Conservation (phyloP, 805 yeast genomes). For the Kregervanrija fluxuum region DNA sequence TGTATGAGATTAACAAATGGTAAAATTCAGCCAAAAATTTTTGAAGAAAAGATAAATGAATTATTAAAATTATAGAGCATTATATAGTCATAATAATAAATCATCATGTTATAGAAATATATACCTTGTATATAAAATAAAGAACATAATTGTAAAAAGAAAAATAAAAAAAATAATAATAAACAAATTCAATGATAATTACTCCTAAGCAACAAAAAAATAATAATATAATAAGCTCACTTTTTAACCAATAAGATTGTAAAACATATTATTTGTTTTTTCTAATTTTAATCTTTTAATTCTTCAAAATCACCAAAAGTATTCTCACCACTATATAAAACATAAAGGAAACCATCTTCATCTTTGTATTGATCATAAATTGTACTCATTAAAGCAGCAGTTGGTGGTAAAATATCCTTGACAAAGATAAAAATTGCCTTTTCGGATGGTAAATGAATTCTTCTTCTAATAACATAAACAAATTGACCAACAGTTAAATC, state of each 20-base stretch:
- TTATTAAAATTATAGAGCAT: constrained; percentile 6
- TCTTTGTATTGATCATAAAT: constrained; percentile 96
- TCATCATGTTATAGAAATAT: not conserved
- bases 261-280: not conserved
- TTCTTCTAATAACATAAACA: constrained; percentile 93
- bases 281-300: not conserved
- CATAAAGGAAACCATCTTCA: constrained; percentile 94
- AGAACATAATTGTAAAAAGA: not conserved
- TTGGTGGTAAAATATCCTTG: constrained; percentile 94
- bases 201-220: not conserved
- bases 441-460: constrained; percentile 92
- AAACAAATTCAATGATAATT: not conserved
- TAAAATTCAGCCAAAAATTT: constrained; percentile 28
- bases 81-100: not conserved
- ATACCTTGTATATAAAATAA: not conserved
- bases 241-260: not conserved
- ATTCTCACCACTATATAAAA: constrained; percentile 94
- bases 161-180: not conserved
- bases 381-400: constrained; percentile 93
- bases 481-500: constrained; percentile 97
- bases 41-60: constrained; percentile 19
- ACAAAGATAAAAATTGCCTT: constrained; percentile 97
- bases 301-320: constrained; percentile 64
- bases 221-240: not conserved
- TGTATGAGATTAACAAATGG: constrained; percentile 82